Base-by-base conservation (phyloP, 2,329 filamentous ascomycete genomes). In the Penicillium sp. region DNA sequence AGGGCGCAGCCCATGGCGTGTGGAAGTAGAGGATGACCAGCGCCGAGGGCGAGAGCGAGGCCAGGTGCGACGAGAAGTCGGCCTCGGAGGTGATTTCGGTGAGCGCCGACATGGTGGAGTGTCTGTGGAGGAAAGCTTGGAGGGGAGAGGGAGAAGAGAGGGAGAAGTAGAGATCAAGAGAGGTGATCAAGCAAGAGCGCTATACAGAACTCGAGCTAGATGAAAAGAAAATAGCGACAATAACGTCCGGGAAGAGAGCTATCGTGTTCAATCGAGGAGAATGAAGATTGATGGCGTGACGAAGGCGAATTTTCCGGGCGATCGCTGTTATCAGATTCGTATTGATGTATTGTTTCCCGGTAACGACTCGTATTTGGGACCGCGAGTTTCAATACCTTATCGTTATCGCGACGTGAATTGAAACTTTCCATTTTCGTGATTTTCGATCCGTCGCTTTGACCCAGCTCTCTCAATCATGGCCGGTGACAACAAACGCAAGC, bases 1-100 rank as follows among this genome's bases (percentile, higher is more conserved):
- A 97, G 40, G 93, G 93, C 52, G 90, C 90, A 27, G 93, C 93
- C 93, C 93, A 98, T 58, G 91, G 88, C 18, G 93, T 90, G 71
- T 97, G 88, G 78, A 98, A 98, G 69, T 91, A 96, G 66, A 95
- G 82, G 65, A 96, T 79, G 55, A 92, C 79, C 52, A 96, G 82
- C 13, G 87, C 82, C 13, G 84, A 80, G 1, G 85, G 66, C 9
- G 88, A 81, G 12, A 91, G 78, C 37, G 82, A 78, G 55, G 78
- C 76, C 55, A 88, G 76, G 66, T 87, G 79, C 58, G 81, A 74
- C 58, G 84, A 77, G 83, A 93, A 96, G 62, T 84, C 83, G 59
- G 79, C 75, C 63, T 89, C 82, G 61, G 81, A 83, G 61, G 82
- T 80, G 72, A 96, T 86, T 65, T 95, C 87, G 57, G 80, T 81